Evolutionary conservation across 192 early-diverging fungal genomes (phyloP), one percentile per base, ranked within the genome.

Genomic region (Rhizophagus sp.): DNA sequence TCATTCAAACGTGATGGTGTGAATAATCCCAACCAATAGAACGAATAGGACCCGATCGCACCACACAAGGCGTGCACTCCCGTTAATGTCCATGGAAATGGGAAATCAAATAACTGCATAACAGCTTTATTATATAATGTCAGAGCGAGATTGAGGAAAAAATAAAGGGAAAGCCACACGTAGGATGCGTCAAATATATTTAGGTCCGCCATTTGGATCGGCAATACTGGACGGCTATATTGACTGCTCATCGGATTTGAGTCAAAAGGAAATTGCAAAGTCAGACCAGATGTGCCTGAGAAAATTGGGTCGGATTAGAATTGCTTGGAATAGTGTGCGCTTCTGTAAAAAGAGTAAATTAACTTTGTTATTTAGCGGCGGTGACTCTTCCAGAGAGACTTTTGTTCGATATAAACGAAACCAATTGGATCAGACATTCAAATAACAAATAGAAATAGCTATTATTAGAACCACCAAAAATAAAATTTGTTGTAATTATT

Each of bases 111-210:
- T 76, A 91, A 88, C 69, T 90, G 87, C 73, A 96, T 85, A 61
- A 96, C 91, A 63, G 91, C 89, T 86, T 97, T 96, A 87, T 93
- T 96, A 85, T 94, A 95, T 22, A 97, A 85, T 3, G 96, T 96
- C 30, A 97, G 85, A 5, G 91, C 79, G 22, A 96, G 87, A 82
- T 93, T 95, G 66, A 95, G 84, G 22, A 89, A 34, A 76, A 96
- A 94, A 83, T 96, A 96, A 62, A 91, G 78, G 36, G 81, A 78
- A 49, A 95, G 84, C 92, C 92, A 93, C 49, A 89, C 52, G 73
- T 82, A 87, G 13, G 84, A 85, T 47, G 24, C 5, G 44, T 71
- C 69, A 25, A 47, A 47, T 71, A 71, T 12, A 47, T 24, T 22
- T 25, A 71, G 22, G 22, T 71, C 69, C 41, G 69, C 69, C 69